These are phyloP conservation scores for Austroboletus festivus DNA, from an alignment of 768 basidiomycete species.

Conservation along the genomic window DNA sequence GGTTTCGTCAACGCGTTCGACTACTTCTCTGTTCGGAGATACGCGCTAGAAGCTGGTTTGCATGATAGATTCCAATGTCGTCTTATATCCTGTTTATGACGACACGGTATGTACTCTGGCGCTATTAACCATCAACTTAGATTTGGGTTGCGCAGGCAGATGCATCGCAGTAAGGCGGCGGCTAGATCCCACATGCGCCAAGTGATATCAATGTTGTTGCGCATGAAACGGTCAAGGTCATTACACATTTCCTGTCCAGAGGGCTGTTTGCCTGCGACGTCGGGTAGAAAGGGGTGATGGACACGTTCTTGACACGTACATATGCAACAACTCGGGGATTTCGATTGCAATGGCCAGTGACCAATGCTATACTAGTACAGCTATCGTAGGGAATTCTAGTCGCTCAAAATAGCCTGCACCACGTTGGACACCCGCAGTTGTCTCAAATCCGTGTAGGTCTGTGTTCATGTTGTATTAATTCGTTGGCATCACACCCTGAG, in stretches of 20 bases:
- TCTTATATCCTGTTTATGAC: no score
- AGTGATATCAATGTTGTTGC: background rate
- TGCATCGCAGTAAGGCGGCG: background rate
- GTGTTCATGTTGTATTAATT: slow-evolving; percentile 9
- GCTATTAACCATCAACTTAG: no score
- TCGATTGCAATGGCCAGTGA: background rate
- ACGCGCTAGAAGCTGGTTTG: no score
- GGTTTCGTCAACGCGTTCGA: no score
- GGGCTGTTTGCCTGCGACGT: background rate
- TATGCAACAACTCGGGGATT: background rate
- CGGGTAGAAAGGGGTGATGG: background rate
- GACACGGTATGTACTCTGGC: no score
- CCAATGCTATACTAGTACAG: no score
- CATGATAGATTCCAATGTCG: no score
- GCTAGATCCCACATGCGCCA: background rate
- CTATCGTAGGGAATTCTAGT: slow-evolving; percentile 36
- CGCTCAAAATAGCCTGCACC: slow-evolving; percentile 86
- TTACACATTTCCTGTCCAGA: background rate
- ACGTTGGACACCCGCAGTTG: slow-evolving; percentile 90
- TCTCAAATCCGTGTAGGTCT: slow-evolving; percentile 96
- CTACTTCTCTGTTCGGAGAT: no score
- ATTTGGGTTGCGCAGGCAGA: no score
- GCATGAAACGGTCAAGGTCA: background rate
- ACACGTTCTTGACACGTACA: background rate
- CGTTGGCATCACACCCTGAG: background rate